These are phyloP conservation scores for Dichotomocladium elegans DNA, from an alignment of 371 early-diverging fungal species.

Conservation along the genomic window DNA sequence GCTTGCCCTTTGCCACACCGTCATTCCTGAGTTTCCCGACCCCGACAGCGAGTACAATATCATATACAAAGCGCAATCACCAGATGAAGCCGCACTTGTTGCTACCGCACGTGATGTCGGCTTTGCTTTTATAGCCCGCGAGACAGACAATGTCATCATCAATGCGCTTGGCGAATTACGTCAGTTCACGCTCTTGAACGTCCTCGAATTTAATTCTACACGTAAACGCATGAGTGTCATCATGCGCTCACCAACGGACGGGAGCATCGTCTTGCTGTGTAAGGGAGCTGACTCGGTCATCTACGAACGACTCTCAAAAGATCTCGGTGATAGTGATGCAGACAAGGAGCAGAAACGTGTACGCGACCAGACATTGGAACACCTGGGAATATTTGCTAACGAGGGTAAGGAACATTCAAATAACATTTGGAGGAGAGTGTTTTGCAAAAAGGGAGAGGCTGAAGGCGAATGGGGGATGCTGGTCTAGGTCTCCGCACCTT, in stretches of 20 bases:
- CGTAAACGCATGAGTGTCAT: constrained; percentile 88
- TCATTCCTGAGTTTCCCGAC: constrained; percentile 57
- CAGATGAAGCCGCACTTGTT: constrained; percentile 93
- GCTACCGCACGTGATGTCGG: constrained; percentile 87
- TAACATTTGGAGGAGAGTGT: no score
- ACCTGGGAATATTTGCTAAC: constrained; percentile 73
- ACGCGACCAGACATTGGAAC: constrained; percentile 32
- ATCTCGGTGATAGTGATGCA: constrained; percentile 29
- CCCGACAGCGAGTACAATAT: constrained; percentile 45
- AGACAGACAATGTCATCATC: constrained; percentile 60
- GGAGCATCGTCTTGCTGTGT: constrained; percentile 72
- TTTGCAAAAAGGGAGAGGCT: no score
- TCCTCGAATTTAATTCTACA: constrained; percentile 86
- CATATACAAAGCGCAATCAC: constrained; percentile 90
- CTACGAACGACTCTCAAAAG: constrained; percentile 66
- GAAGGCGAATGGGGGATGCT: not conserved
- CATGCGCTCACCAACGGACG: constrained; percentile 63
- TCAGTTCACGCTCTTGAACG: constrained; percentile 62
- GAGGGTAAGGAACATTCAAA: constrained; percentile 56
- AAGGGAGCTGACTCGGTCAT: constrained; percentile 98
- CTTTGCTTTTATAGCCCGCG: constrained; percentile 78
- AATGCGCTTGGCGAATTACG: constrained; percentile 73
- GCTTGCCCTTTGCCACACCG: constrained; percentile 79
- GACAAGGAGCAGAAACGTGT: constrained; percentile 40
- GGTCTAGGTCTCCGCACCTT: constrained; percentile 84